phyloP scores from a whole-genome alignment of 2,329 filamentous ascomycete genomes.

The Esteya vermicola region DNA sequence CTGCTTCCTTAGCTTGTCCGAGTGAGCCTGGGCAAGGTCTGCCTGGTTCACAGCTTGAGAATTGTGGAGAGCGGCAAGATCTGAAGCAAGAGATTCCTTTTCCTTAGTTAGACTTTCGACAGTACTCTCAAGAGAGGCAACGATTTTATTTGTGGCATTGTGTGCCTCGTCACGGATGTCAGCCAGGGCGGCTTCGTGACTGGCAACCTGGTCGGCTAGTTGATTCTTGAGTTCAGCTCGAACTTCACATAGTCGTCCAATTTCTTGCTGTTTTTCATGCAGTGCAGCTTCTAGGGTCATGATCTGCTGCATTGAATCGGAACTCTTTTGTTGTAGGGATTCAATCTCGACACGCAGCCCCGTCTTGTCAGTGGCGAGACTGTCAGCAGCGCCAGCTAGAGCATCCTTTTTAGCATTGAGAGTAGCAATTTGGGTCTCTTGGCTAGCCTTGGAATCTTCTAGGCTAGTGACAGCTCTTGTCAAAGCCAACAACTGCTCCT shows the following conservation, averaged over 20 bases:
- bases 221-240: not conserved
- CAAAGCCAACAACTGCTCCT: not conserved
- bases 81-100: not conserved
- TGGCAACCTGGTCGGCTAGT: no score
- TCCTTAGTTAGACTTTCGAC: not conserved
- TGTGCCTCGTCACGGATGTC: no score
- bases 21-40: not conserved
- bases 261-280: constrained; percentile 1
- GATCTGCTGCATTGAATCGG: constrained; percentile 1
- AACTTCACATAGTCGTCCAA: not conserved
- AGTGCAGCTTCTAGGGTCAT: not conserved
- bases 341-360: not conserved
- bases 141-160: no score
- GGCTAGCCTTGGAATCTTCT: not conserved
- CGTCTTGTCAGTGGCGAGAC: constrained; percentile 1
- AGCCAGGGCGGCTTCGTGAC: no score
- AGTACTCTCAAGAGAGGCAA: not conserved
- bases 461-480: not conserved
- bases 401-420: constrained; percentile 3
- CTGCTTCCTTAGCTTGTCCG: not conserved
- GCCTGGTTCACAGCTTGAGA: not conserved
- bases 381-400: not conserved
- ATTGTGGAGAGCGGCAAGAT: not conserved
- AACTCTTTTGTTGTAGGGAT: not conserved
- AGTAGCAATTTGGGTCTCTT: not conserved